Evolutionary conservation across 768 basidiomycete species (phyloP).

Genomic region (Amanita exitialis): DNA sequence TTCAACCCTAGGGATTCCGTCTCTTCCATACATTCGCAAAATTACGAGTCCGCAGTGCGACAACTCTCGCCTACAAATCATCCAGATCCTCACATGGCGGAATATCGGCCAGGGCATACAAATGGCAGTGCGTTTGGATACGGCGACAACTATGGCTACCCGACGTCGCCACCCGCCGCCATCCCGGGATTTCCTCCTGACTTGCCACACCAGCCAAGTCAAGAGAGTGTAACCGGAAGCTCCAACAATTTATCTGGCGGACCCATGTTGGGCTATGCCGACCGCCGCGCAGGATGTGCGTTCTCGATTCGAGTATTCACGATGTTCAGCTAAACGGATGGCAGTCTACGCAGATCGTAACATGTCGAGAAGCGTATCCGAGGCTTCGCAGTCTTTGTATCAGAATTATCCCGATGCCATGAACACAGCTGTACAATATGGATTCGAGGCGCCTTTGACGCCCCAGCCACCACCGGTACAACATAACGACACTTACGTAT

Average conservation of each 20-base stretch:
- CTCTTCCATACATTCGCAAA: conserved; percentile 1
- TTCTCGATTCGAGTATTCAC: background rate
- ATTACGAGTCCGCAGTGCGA: too few species aligned
- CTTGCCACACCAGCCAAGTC: background rate
- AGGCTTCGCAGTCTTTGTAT: conserved; percentile 3
- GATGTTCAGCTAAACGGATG: background rate
- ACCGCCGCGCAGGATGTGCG: conserved; percentile 3
- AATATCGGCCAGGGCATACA: background rate
- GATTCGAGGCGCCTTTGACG: background rate
- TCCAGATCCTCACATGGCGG: background rate
- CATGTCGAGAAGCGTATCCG: conserved; percentile 5
- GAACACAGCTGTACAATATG: background rate
- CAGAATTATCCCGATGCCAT: background rate
- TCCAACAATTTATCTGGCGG: background rate
- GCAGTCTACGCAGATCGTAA: conserved; percentile 1
- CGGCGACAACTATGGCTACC: background rate
- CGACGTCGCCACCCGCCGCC: background rate
- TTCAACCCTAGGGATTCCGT: conserved; percentile 11
- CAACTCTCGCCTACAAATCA: background rate
- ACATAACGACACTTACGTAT: conserved; percentile 9
- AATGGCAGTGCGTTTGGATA: background rate
- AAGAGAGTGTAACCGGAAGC: background rate
- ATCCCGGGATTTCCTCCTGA: background rate
- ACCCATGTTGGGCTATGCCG: background rate
- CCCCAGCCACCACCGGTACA: background rate